Base-by-base conservation (phyloP, 2,329 filamentous ascomycete species). In the Phaeoacremonium minimum region DNA sequence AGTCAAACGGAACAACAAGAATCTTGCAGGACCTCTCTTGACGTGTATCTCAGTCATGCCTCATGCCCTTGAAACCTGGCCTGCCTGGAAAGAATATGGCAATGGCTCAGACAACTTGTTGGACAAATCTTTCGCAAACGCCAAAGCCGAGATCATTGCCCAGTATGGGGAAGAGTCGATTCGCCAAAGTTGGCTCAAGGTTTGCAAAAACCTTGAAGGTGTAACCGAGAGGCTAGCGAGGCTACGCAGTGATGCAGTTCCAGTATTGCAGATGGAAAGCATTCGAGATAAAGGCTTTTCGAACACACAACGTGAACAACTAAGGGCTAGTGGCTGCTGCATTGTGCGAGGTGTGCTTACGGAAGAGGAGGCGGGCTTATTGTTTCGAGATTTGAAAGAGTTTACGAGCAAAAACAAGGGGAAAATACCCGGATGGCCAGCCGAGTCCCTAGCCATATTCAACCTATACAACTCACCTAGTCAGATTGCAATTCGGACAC, bases 401-500 rank as follows among this genome's bases (percentile, higher is more conserved):
- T 64, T 56, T 42, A 50, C 59, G 16, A 44, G 44, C 26, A 52
- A 57, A 20, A 65, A 63, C 41, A 51, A 49, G 37, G 42, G 34
- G 1, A 42, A 45, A 8, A 54, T 60, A 17, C 36, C 42, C 31
- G 55, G 56, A 7, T 65, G 62, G 58, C 62, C 62, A 5, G 43
- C 30, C 4, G 57, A 58, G 28, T 58, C 47, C 6, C 61, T 63
- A 1, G 60, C 57, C 15, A 64, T 68, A 35, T 47, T 66, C 36
- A 53, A 51, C 28, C 50, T 68, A 5, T 66, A 61, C 47, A 48
- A 54, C 41, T 58, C 63, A 4, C 61, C 59, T 3, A 57, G 58
- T 1, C 65, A 68, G 40, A 54, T 60, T 15, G 48, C 56, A 1
- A 45, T 61, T 11, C 57, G 64, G 32, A 52, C 59, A 2, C 55